Conservation (phyloP, 495 filamentous ascomycete genomes). For the Aspergillus sclerotiicarbonarius region DNA sequence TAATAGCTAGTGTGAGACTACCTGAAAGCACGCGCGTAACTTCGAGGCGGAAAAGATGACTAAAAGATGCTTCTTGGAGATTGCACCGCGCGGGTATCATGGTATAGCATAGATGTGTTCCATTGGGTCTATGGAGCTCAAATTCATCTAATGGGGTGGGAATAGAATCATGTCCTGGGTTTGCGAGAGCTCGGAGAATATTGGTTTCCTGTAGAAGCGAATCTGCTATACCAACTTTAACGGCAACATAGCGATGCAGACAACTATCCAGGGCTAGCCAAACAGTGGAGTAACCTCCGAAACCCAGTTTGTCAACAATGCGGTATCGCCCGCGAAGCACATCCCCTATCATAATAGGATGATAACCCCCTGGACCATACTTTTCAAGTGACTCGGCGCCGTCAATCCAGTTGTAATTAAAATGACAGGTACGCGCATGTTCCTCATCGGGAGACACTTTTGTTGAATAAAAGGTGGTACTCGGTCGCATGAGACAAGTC, state of each 20-base stretch:
- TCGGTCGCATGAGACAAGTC: not conserved
- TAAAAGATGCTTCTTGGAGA: conserved; percentile 28
- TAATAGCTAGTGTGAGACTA: conserved; percentile 25
- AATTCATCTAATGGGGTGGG: conserved; percentile 27
- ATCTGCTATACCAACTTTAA: conserved; percentile 32
- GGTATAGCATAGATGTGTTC: conserved; percentile 30
- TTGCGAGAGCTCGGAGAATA: conserved; percentile 26
- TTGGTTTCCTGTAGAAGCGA: conserved; percentile 17
- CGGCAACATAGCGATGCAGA: conserved; percentile 29
- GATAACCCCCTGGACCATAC: conserved; percentile 37
- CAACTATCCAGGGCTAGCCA: conserved; percentile 52
- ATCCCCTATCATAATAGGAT: conserved; percentile 49
- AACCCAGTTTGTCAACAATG: conserved; percentile 55
- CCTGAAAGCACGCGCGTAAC: conserved; percentile 30
- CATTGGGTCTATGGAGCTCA: conserved; percentile 29
- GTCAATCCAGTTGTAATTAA: conserved; percentile 36
- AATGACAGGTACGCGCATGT: not conserved
- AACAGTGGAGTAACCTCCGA: conserved; percentile 50
- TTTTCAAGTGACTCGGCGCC: conserved; percentile 32
- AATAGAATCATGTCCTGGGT: conserved; percentile 18
- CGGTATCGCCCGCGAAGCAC: conserved; percentile 36
- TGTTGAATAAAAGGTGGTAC: not conserved
- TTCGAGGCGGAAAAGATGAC: conserved; percentile 27
- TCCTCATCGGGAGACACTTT: not conserved
- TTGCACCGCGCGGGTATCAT: conserved; percentile 24